Percentiles rank a stretch among this genome's conserved stretches.
phyloP scores from a whole-genome alignment of 2,329 filamentous ascomycete genomes.

The Cladosporium sp. region DNA sequence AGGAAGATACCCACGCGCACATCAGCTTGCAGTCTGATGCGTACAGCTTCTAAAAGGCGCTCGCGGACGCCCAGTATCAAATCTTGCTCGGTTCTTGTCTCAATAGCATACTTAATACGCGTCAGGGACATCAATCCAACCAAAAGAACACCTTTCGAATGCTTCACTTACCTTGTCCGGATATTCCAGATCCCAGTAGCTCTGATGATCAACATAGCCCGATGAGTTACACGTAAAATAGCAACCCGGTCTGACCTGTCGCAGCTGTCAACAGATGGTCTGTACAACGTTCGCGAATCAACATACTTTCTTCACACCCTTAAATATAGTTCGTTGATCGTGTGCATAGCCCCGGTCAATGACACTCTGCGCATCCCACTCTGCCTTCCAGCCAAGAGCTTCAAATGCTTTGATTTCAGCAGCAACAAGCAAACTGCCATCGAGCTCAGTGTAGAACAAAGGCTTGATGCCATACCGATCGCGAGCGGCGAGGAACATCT shows the following conservation, averaged over 20 bases:
- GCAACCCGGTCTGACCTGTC: conserved; percentile 41
- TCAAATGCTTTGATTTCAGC: conserved; percentile 52
- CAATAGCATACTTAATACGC: conserved; percentile 23
- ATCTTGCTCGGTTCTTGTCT: conserved; percentile 46
- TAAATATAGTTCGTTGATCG: conserved; percentile 49
- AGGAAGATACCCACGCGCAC: conserved; percentile 56
- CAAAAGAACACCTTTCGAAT: too few species aligned
- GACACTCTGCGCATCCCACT: conserved; percentile 51
- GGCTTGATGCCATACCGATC: conserved; percentile 55
- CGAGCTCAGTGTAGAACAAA: conserved; percentile 44
- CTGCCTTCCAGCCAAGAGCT: conserved; percentile 47
- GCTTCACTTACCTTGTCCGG: conserved; percentile 39
- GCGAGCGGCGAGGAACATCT: conserved; percentile 42
- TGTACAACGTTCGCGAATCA: neutral
- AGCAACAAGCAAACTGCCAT: conserved; percentile 41
- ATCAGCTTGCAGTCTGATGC: conserved; percentile 52
- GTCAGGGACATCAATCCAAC: neutral
- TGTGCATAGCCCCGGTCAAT: conserved; percentile 40
- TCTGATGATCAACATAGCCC: conserved; percentile 35
- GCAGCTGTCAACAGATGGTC: neutral
- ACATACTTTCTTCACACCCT: conserved; percentile 36
- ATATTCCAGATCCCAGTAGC: conserved; percentile 53
- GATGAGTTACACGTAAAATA: conserved; percentile 41
- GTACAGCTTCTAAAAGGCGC: conserved; percentile 48
- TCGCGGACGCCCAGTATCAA: conserved; percentile 49